phyloP scores from a whole-genome alignment of 768 basidiomycete genomes.

The Punctularia strigosozonata region DNA sequence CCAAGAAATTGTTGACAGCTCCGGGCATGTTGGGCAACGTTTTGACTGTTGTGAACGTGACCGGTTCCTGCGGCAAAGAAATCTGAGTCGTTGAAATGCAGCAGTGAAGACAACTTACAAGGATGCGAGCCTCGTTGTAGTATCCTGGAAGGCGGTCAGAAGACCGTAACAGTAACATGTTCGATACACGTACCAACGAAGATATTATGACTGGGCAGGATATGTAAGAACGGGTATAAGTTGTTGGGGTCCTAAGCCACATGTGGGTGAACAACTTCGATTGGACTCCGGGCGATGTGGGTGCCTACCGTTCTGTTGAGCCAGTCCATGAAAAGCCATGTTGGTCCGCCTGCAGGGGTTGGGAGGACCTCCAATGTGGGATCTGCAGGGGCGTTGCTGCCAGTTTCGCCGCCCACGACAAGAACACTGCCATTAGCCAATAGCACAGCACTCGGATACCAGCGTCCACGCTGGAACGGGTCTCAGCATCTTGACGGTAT shows the following conservation, averaged over 20 bases:
- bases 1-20: slow-evolving; percentile 59
- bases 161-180: not conserved
- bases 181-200: slow-evolving; percentile 49
- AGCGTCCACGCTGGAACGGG: slow-evolving; percentile 38
- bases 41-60: slow-evolving; percentile 47
- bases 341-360: slow-evolving; percentile 50
- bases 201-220: slow-evolving; percentile 57
- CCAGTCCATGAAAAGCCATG: slow-evolving; percentile 50
- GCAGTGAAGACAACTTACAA: too few relatives aligned
- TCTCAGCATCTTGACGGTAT: too few relatives aligned
- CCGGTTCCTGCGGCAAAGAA: too few relatives aligned
- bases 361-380: slow-evolving; percentile 68
- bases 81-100: too few relatives aligned
- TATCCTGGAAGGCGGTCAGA: slow-evolving; percentile 32
- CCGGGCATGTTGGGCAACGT: slow-evolving; percentile 66
- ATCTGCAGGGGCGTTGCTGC: slow-evolving; percentile 52
- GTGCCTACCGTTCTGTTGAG: slow-evolving; percentile 56
- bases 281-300: too few relatives aligned
- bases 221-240: slow-evolving; percentile 65
- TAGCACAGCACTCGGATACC: slow-evolving; percentile 62
- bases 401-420: slow-evolving; percentile 64
- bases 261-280: too few relatives aligned
- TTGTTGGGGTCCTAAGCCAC: slow-evolving; percentile 80
- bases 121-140: slow-evolving; percentile 71
- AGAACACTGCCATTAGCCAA: slow-evolving; percentile 66